These are phyloP conservation scores for Cladophialophora bantiana DNA, from an alignment of 2,329 filamentous ascomycete species.

Conservation along the genomic window DNA sequence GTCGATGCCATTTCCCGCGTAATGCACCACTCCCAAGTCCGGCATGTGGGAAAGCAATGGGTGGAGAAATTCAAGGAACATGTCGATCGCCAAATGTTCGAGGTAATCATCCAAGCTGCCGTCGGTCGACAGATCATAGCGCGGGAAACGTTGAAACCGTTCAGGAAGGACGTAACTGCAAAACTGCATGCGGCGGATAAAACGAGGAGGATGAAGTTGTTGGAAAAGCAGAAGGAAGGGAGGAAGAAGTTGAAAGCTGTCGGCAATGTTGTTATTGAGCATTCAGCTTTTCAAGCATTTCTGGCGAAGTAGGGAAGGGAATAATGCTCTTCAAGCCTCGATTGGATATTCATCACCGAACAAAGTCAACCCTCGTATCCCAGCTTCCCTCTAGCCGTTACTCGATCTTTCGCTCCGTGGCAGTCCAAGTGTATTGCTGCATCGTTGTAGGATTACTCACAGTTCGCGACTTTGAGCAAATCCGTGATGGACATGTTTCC, in stretches of 20 bases:
- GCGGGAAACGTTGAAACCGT: slow-evolving; percentile 93
- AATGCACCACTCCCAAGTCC: slow-evolving; percentile 80
- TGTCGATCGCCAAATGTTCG: slow-evolving; percentile 95
- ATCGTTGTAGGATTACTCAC: neutral
- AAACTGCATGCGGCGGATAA: slow-evolving; percentile 94
- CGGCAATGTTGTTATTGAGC: slow-evolving; percentile 94
- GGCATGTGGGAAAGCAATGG: slow-evolving; percentile 83
- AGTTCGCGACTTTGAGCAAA: neutral
- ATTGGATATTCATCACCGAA: neutral
- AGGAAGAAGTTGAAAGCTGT: slow-evolving; percentile 79
- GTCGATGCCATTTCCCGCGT: slow-evolving; percentile 95
- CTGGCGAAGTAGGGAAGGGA: slow-evolving; percentile 70
- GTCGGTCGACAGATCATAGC: slow-evolving; percentile 84
- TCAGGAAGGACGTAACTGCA: slow-evolving; percentile 90
- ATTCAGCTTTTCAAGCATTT: slow-evolving; percentile 94
- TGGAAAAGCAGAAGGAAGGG: slow-evolving; percentile 97
- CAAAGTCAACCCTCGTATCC: neutral
- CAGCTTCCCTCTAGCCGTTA: neutral
- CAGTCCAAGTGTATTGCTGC: neutral
- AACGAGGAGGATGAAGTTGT: slow-evolving; percentile 78
- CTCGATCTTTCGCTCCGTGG: neutral
- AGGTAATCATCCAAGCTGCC: slow-evolving; percentile 92
- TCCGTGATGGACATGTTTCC: neutral
- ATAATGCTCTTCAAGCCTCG: neutral
- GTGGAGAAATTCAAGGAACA: slow-evolving; percentile 97